A percentile compares a stretch with the other conserved stretches of the same genome.
These are phyloP conservation scores for Aspergillus saccharolyticus DNA, from an alignment of 495 filamentous ascomycete genomes.

Conservation along the genomic window DNA sequence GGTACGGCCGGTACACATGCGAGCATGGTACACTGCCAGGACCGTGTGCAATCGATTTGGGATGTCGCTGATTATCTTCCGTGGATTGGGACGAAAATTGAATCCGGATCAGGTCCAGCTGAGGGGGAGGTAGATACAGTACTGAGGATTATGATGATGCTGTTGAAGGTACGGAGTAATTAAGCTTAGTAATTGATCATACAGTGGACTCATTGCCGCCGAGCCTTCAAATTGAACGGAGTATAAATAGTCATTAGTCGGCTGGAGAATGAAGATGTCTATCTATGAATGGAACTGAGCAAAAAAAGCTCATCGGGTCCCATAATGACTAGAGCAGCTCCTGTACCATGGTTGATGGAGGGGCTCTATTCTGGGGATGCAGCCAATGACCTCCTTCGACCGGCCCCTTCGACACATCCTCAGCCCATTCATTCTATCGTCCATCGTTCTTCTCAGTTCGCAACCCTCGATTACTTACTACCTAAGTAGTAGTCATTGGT, in stretches of 20 bases:
- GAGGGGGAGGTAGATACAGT: not conserved
- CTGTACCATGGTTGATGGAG: conserved; percentile 12
- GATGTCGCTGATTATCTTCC: not conserved
- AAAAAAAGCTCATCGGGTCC: not conserved
- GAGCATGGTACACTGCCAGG: not conserved
- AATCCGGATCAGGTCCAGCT: not conserved
- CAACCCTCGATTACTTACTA: not conserved
- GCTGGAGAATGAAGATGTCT: no score
- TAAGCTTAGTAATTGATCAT: no score
- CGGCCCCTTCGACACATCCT: not conserved
- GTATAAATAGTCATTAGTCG: no score
- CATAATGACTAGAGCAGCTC: conserved; percentile 3
- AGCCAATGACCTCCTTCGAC: conserved; percentile 4
- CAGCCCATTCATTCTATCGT: not conserved
- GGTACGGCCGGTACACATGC: not conserved
- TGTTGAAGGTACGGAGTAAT: no score
- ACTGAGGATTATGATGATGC: no score
- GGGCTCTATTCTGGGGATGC: not conserved
- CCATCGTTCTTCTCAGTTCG: not conserved
- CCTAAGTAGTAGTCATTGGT: no score
- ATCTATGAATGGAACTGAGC: not conserved
- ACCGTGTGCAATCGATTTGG: not conserved
- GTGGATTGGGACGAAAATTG: not conserved
- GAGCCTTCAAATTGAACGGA: no score
- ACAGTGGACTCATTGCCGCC: no score